Percentiles rank a stretch among this genome's conserved stretches.
phyloP scores from a whole-genome alignment of 352 stramenopile species.

The Globisporangium canariense region DNA sequence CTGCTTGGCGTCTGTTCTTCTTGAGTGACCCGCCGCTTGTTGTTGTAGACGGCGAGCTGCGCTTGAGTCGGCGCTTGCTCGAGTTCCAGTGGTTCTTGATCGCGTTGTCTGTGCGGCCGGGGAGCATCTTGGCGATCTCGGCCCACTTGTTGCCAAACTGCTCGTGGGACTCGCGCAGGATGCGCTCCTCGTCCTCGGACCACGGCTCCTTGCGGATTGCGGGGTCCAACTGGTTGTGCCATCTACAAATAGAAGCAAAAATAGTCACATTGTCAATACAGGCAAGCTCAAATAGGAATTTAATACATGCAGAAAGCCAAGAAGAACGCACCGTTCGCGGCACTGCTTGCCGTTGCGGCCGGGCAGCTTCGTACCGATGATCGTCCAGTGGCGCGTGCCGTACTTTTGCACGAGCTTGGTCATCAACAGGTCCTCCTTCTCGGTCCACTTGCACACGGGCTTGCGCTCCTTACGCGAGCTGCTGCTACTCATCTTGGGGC shows the following conservation, averaged over 20 bases:
- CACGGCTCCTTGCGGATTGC: conserved; percentile 91
- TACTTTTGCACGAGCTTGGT: conserved; percentile 87
- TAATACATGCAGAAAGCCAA: not conserved
- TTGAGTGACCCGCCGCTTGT: conserved; percentile 7
- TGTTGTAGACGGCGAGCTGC: conserved; percentile 26
- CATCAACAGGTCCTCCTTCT: conserved; percentile 89
- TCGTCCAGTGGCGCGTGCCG: conserved; percentile 95
- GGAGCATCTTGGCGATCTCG: conserved; percentile 88
- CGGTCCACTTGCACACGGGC: conserved; percentile 81
- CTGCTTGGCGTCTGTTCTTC: conserved; percentile 14
- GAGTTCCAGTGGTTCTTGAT: conserved; percentile 94
- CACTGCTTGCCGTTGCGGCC: conserved; percentile 94
- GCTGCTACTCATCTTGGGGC: not conserved
- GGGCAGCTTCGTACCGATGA: conserved; percentile 96
- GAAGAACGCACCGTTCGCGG: conserved; percentile 73
- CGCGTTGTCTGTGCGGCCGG: conserved; percentile 85
- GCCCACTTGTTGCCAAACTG: conserved; percentile 89
- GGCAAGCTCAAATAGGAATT: not conserved
- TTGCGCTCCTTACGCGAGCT: conserved; percentile 61
- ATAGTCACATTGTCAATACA: not conserved
- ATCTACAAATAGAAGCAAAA: conserved; percentile 39
- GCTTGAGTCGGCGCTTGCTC: conserved; percentile 73
- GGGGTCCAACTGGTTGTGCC: conserved; percentile 95
- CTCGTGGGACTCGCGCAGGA: conserved; percentile 71
- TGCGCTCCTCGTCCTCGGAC: conserved; percentile 86